Percentiles rank a stretch among this genome's conserved stretches.
phyloP scores from a whole-genome alignment of 2,329 filamentous ascomycete genomes.

The Aspergillus cejpii region DNA sequence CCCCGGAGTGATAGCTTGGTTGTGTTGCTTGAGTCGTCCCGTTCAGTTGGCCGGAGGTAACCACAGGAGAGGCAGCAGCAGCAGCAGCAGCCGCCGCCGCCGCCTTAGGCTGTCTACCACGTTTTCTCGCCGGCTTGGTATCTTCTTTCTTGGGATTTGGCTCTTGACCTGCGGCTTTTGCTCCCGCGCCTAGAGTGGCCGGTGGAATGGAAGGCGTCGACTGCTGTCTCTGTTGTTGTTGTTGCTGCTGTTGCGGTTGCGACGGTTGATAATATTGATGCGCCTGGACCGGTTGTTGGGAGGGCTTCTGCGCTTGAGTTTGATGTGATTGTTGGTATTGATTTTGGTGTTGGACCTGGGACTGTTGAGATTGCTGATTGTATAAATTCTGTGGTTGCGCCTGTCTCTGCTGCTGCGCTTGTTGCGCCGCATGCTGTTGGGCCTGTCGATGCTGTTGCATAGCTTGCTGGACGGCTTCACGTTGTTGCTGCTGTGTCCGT shows the following conservation, averaged over 20 bases:
- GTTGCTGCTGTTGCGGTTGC: slow-evolving; percentile 9
- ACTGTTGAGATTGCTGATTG: background rate
- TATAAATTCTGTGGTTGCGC: background rate
- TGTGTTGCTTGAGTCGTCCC: background rate
- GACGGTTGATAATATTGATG: slow-evolving; percentile 16
- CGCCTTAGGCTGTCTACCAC: background rate
- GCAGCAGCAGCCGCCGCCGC: background rate
- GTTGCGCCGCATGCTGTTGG: background rate
- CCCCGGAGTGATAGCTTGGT: background rate
- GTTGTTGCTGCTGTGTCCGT: slow-evolving; percentile 3
- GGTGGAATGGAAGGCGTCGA: background rate
- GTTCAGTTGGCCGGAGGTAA: background rate
- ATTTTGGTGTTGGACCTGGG: too few species aligned
- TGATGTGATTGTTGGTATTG: background rate
- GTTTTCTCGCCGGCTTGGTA: background rate
- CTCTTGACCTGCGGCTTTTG: background rate
- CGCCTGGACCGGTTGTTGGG: too few species aligned
- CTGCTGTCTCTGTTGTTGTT: slow-evolving; percentile 2
- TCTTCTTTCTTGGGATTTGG: slow-evolving; percentile 6
- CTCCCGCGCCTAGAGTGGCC: background rate
- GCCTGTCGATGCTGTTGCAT: slow-evolving; percentile 3
- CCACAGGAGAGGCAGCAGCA: background rate
- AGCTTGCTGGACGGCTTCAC: background rate
- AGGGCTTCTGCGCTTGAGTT: background rate
- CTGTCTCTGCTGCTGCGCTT: slow-evolving; percentile 6